Evolutionary conservation across 495 filamentous ascomycete genomes (phyloP).

Genomic region (Hypoxylon cercidicola): DNA sequence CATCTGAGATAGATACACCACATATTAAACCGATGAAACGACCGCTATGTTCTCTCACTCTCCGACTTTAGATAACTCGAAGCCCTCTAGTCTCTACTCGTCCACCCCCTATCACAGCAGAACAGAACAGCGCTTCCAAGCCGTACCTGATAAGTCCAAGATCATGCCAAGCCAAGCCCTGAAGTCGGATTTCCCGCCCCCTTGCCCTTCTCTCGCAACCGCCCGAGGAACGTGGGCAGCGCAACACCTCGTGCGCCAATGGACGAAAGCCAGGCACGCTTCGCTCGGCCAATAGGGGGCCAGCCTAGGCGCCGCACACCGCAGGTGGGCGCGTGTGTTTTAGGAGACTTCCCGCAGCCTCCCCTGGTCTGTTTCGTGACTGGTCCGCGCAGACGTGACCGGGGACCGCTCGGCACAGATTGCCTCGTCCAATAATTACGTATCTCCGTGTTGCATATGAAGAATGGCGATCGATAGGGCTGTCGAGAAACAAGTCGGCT

Average conservation of each 20-base stretch:
- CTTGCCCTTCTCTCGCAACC: slow-evolving; percentile 3
- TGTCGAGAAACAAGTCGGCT: neutral
- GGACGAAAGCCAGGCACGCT: slow-evolving; percentile 11
- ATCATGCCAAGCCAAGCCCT: neutral
- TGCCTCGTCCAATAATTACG: slow-evolving; percentile 17
- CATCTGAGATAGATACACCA: neutral
- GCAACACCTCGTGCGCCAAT: slow-evolving; percentile 10
- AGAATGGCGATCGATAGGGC: slow-evolving; percentile 5
- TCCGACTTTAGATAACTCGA: neutral
- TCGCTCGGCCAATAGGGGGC: slow-evolving; percentile 22
- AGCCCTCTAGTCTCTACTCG: neutral
- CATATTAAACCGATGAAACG: slow-evolving; percentile 13
- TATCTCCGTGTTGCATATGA: slow-evolving; percentile 5
- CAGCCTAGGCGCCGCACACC: slow-evolving; percentile 37
- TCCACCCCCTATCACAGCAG: slow-evolving; percentile 2
- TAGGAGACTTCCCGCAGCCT: slow-evolving; percentile 7
- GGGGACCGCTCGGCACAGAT: slow-evolving; percentile 10
- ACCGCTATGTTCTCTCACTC: neutral
- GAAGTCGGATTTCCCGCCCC: too few species aligned
- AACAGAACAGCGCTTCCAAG: slow-evolving; percentile 18
- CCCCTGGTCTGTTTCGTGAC: slow-evolving; percentile 41
- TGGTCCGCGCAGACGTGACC: slow-evolving; percentile 27
- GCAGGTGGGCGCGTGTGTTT: slow-evolving; percentile 44
- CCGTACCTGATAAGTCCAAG: slow-evolving; percentile 5
- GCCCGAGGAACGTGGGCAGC: slow-evolving; percentile 13